These are phyloP conservation scores for Deinandra increscens DNA, from an alignment of 129 eudicot species.

Conservation along the genomic window DNA sequence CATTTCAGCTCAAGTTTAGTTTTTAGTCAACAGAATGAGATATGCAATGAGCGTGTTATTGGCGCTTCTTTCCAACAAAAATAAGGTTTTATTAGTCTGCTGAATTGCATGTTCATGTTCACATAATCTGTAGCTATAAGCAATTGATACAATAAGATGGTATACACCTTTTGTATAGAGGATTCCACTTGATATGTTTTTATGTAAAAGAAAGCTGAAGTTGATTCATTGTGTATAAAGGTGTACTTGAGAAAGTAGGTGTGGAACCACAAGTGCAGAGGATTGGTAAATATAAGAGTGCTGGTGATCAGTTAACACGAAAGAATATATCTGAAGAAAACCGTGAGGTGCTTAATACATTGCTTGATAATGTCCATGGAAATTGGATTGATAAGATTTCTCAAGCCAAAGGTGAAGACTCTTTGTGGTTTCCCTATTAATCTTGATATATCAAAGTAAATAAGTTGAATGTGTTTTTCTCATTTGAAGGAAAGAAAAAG, in stretches of 20 bases:
- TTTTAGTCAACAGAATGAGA: background rate
- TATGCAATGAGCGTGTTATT: background rate
- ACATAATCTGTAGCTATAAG: background rate
- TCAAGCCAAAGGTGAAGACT: conserved; percentile 58
- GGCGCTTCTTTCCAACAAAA: background rate
- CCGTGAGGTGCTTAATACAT: conserved; percentile 84
- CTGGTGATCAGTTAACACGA: conserved; percentile 80
- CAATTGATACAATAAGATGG: background rate
- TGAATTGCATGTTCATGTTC: background rate
- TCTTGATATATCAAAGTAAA: conserved; percentile 24
- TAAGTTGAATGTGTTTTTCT: conserved; percentile 7
- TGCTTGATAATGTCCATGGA: conserved; percentile 80
- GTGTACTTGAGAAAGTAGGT: conserved; percentile 84
- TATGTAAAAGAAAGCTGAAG: background rate
- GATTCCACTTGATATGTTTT: background rate
- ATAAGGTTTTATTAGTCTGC: conserved; percentile 1
- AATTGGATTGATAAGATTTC: conserved; percentile 85
- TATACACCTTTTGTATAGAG: background rate
- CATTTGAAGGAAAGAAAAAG: conserved; percentile 60
- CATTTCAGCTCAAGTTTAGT: background rate
- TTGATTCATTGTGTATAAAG: conserved; percentile 35
- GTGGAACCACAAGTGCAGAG: conserved; percentile 88
- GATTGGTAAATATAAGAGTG: conserved; percentile 93
- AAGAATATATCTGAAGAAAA: conserved; percentile 74
- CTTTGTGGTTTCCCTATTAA: conserved; percentile 17